Evolutionary conservation across 768 basidiomycete species (phyloP).

Genomic region (Russula griseocarnosa): DNA sequence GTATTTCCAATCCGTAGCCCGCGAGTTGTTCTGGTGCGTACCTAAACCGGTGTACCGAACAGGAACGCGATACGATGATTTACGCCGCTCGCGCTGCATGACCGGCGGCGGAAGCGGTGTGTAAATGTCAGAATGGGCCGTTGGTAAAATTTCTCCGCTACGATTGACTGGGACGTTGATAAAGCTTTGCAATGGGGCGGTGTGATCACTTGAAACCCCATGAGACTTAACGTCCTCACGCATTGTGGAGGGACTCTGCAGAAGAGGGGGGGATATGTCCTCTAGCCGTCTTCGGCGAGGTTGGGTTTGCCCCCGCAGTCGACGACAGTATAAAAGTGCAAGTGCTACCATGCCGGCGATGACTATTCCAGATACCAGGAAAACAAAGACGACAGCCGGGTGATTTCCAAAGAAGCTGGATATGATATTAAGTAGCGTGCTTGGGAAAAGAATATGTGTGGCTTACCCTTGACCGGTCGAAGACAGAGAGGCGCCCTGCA

Average conservation of each 20-base stretch:
- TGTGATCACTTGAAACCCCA: background rate
- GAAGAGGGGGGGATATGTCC: constrained; percentile 30
- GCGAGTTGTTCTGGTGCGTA: background rate
- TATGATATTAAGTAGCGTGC: background rate
- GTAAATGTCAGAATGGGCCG: background rate
- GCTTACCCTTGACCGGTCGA: constrained; percentile 19
- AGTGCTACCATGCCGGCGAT: constrained; percentile 45
- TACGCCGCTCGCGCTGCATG: background rate
- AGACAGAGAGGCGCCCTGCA: constrained; percentile 19
- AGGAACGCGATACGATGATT: constrained; percentile 16
- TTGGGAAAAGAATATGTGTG: background rate
- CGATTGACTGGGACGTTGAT: background rate
- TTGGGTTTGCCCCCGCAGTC: constrained; percentile 37
- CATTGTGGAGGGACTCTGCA: constrained; percentile 37
- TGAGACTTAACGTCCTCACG: background rate
- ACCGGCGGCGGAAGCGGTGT: background rate
- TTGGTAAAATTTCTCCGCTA: constrained; percentile 4
- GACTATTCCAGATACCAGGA: constrained; percentile 60
- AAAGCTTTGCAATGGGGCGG: background rate
- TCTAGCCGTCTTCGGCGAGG: background rate
- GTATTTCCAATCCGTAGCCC: constrained; percentile 1
- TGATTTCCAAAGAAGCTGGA: constrained; percentile 61
- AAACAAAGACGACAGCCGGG: constrained; percentile 69
- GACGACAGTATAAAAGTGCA: constrained; percentile 42
- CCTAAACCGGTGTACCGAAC: constrained; percentile 11